Evolutionary conservation across 106 monocot genomes (phyloP), one percentile per base, ranked within the genome.

Genomic region (Acanthochlamys bracteata): DNA sequence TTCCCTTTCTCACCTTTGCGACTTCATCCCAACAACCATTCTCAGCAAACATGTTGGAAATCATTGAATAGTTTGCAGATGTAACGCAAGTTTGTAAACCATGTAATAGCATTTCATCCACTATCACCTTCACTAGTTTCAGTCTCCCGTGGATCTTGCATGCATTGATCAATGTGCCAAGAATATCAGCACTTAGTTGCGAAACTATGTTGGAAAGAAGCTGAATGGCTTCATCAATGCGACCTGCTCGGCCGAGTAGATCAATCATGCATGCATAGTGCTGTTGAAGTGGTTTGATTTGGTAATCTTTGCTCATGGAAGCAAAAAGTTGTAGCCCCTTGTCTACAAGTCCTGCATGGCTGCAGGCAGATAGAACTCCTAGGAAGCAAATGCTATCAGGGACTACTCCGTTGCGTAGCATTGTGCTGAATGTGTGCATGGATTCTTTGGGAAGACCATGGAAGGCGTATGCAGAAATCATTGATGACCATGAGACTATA

Each of bases 201-300:
- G 57, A 66, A 0, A 73, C 64, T 70, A 90, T 72, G 14, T 60
- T 69, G 1, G 23, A 13, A 9, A 90, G n/a, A 40, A 85, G 45
- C 23, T 60, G 42, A 60, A 64, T 69, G 65, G 85, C 89, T 20
- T 77, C 77, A 13, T 51, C n/a, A 25, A 85, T 59, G 64, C 61
- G 41, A 19, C 82, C 77, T 23, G 79, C 74, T 70, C 82, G 74
- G 8, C 82, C 89, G 7, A 90, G 72, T 19, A 90, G 62, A 85
- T 82, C 79, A 23, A 90, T 72, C 56, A 90, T 41, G 59, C 84
- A 82, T 66, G 85, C 55, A 59, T 80, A 82, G 61, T 89, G 85
- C 59, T 80, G 72, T 4, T 55, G 41, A 17, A 46, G 65, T 25
- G 72, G 80, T 24, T 75, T 47, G 17, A 90, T 85, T 53, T 55